phyloP scores from a whole-genome alignment of 2,329 filamentous ascomycete species.

The Phaeosphaeria sp. region DNA sequence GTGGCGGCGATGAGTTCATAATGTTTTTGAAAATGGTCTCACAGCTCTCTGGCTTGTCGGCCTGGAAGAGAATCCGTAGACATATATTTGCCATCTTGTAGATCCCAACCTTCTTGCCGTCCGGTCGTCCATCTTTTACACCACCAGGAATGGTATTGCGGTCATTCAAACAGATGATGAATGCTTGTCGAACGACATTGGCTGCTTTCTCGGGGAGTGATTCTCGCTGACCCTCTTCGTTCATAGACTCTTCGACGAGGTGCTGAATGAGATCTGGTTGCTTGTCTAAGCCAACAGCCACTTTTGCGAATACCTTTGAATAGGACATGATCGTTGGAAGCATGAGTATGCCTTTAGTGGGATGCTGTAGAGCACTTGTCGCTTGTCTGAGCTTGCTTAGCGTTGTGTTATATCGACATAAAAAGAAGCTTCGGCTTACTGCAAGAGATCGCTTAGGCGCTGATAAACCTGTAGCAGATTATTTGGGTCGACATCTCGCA shows the following conservation, averaged over 20 bases:
- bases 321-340: slow-evolving; percentile 84
- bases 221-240: slow-evolving; percentile 71
- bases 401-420: neutral
- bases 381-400: slow-evolving; percentile 63
- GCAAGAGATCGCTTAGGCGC: slow-evolving; percentile 73
- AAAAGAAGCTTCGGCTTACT: slow-evolving; percentile 60
- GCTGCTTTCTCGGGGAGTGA: slow-evolving; percentile 87
- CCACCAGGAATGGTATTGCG: slow-evolving; percentile 68
- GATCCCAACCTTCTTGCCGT: slow-evolving; percentile 85
- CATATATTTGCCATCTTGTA: slow-evolving; percentile 93
- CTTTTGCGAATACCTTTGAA: slow-evolving; percentile 77
- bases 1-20: slow-evolving; percentile 78
- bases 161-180: slow-evolving; percentile 87
- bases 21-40: slow-evolving; percentile 92
- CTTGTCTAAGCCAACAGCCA: slow-evolving; percentile 84
- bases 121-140: slow-evolving; percentile 67
- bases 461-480: slow-evolving; percentile 79
- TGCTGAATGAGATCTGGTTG: slow-evolving; percentile 77
- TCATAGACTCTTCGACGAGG: slow-evolving; percentile 59
- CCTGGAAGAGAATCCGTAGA: slow-evolving; percentile 86
- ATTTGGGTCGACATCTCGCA: slow-evolving; percentile 79
- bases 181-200: slow-evolving; percentile 88
- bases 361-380: slow-evolving; percentile 80
- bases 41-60: slow-evolving; percentile 80
- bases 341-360: slow-evolving; percentile 79